phyloP scores from a whole-genome alignment of 768 basidiomycete genomes.

The Tricholoma bakamatsutake region DNA sequence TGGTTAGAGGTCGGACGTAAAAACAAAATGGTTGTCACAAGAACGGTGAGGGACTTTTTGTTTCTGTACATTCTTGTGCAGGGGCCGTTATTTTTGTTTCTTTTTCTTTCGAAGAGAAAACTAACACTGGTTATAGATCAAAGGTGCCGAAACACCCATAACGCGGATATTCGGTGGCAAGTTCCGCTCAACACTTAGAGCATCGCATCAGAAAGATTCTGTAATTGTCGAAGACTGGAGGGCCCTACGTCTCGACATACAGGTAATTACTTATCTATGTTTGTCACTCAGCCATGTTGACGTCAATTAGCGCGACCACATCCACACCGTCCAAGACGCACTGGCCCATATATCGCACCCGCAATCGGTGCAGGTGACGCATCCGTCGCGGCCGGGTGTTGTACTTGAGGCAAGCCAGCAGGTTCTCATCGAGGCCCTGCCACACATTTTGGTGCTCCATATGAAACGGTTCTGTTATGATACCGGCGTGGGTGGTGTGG shows the following conservation, averaged over 20 bases:
- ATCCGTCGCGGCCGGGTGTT: constrained; percentile 47
- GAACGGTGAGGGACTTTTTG: constrained; percentile 45
- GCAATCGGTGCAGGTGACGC: constrained; percentile 71
- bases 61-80: no score
- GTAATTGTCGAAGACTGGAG: constrained; percentile 91
- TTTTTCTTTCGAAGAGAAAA: neutral
- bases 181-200: constrained; percentile 77
- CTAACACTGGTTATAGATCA: constrained; percentile 42
- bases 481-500: constrained; percentile 62
- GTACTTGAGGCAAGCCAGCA: constrained; percentile 64
- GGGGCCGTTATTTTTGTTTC: constrained; percentile 19
- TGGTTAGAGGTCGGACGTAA: constrained; percentile 94
- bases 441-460: constrained; percentile 81
- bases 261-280: constrained; percentile 34
- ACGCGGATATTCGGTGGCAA: constrained; percentile 92
- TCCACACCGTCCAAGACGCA: constrained; percentile 79
- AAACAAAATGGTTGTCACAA: constrained; percentile 73
- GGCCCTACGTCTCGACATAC: constrained; percentile 83
- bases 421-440: constrained; percentile 72
- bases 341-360: constrained; percentile 72
- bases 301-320: constrained; percentile 52
- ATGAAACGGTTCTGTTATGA: constrained; percentile 92
- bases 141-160: constrained; percentile 79
- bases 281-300: neutral
- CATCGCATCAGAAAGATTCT: constrained; percentile 80